phyloP scores from a whole-genome alignment of 208 protist species.

The Trypanosoma mega region DNA sequence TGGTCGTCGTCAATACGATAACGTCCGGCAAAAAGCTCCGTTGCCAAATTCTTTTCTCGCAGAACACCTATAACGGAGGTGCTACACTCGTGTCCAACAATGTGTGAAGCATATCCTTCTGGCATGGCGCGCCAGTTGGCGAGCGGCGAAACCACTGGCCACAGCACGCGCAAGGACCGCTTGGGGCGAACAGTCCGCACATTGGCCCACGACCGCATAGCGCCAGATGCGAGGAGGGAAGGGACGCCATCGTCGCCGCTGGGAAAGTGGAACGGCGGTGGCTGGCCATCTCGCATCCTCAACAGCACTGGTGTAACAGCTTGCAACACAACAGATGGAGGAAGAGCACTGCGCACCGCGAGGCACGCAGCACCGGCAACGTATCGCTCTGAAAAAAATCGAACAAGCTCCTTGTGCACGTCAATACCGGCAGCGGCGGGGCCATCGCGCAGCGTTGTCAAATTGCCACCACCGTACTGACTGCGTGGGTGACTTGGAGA shows the following conservation, averaged over 20 bases:
- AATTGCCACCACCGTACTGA: constrained; percentile 90
- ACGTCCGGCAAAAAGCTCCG: constrained; percentile 67
- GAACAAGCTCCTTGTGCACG: constrained; percentile 49
- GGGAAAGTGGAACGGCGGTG: constrained; percentile 31
- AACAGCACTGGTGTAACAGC: constrained; percentile 44
- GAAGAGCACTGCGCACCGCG: constrained; percentile 40
- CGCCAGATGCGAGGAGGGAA: constrained; percentile 19
- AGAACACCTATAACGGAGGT: constrained; percentile 86
- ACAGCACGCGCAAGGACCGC: constrained; percentile 54
- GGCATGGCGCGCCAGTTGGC: constrained; percentile 63
- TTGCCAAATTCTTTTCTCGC: constrained; percentile 66
- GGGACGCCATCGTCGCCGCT: constrained; percentile 21
- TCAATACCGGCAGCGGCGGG: constrained; percentile 28
- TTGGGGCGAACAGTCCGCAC: constrained; percentile 58
- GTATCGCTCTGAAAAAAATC: constrained; percentile 66
- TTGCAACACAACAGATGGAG: constrained; percentile 38
- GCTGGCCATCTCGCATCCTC: constrained; percentile 38
- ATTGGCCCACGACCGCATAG: constrained; percentile 48
- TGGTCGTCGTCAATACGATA: constrained; percentile 60
- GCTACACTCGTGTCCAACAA: constrained; percentile 93
- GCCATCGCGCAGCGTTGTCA: constrained; percentile 42
- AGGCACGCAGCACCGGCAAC: constrained; percentile 41
- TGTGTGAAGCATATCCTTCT: constrained; percentile 73
- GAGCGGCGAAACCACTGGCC: constrained; percentile 41
- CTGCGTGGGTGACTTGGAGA: constrained; percentile 63